Evolutionary conservation across 1,139 yeast genomes (phyloP), one percentile per base, ranked within the genome.

Genomic region (Zygosaccharomyces sapae): DNA sequence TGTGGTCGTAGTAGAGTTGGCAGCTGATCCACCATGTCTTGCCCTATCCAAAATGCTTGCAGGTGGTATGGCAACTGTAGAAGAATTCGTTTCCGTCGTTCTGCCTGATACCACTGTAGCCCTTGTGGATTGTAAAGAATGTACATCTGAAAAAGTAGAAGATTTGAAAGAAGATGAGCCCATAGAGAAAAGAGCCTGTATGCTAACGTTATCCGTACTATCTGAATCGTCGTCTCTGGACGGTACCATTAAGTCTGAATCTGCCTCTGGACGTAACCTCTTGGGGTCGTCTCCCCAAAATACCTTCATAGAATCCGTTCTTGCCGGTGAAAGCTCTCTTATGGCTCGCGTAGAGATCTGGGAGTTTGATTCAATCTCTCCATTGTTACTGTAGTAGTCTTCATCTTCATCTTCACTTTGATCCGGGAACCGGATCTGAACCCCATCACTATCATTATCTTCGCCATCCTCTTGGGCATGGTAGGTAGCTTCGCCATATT

Each of bases 51-150:
- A 66, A 8, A 80, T 79, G 51, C 82, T 77, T 2, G 83, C 82
- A 0, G 85, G 84, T 0, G 84, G 78, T n/a, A 80, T 80, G 0
- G 83, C 83, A 8, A 79, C 70, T 1, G 82, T 76, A 51, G 82
- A 77, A 39, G 83, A 75, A 54, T 77, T 79, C 10, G 84, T 79
- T 45, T 78, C 83, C 24, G 76, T 63, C 33, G 82, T 77, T 50
- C 80, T 68, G 59, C 55, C 76, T 56, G 62, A 66, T 47, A 59
- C 58, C 56, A 64, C 79, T 2, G 71, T 71, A 53, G 61, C 70
- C 54, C 57, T 67, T 53, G 61, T 74, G 63, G 68, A 81, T 44
- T 65, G 70, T 25, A 55, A 44, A 4, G 71, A 68, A 38, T 58
- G 54, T 5, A 52, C 52, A 47, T 66, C 70, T 16, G 70, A 67